These are phyloP conservation scores for Nannizzia gypsea DNA, from an alignment of 2,329 filamentous ascomycete genomes.

Conservation along the genomic window DNA sequence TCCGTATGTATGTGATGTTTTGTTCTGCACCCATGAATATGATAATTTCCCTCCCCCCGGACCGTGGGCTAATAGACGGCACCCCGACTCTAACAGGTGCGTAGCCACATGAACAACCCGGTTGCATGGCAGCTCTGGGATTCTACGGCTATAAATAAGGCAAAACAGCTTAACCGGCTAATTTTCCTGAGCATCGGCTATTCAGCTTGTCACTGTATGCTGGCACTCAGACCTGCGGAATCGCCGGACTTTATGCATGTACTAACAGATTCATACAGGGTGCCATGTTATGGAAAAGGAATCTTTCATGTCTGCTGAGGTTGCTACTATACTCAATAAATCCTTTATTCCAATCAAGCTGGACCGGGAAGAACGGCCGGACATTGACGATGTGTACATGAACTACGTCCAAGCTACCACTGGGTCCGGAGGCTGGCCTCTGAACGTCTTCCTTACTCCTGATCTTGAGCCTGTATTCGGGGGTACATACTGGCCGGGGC, in stretches of 20 bases:
- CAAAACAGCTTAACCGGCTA: slow-evolving; percentile 69
- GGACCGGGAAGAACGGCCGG: slow-evolving; percentile 85
- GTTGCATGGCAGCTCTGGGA: slow-evolving; percentile 90
- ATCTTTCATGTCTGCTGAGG: slow-evolving; percentile 71
- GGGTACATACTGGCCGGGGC: slow-evolving; percentile 88
- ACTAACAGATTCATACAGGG: slow-evolving; percentile 37
- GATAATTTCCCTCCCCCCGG: background rate
- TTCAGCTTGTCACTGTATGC: slow-evolving; percentile 82
- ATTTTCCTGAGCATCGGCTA: slow-evolving; percentile 94
- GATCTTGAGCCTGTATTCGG: slow-evolving; percentile 90
- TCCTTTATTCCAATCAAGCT: slow-evolving; percentile 85
- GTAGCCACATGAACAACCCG: slow-evolving; percentile 63
- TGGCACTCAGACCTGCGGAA: background rate
- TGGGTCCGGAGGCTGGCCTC: slow-evolving; percentile 79
- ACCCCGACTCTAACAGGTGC: slow-evolving; percentile 40
- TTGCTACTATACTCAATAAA: slow-evolving; percentile 71
- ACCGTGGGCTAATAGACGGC: background rate
- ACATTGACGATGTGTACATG: slow-evolving; percentile 95
- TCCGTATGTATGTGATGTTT: slow-evolving; percentile 49
- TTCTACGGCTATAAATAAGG: slow-evolving; percentile 61
- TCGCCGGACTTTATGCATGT: background rate
- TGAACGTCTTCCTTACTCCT: slow-evolving; percentile 94
- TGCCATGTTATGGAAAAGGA: slow-evolving; percentile 88
- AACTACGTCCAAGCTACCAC: slow-evolving; percentile 94
- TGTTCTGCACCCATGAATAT: too few species aligned